Evolutionary conservation across 2,329 filamentous ascomycete species (phyloP).

Genomic region (Sordariomycetes sp.): DNA sequence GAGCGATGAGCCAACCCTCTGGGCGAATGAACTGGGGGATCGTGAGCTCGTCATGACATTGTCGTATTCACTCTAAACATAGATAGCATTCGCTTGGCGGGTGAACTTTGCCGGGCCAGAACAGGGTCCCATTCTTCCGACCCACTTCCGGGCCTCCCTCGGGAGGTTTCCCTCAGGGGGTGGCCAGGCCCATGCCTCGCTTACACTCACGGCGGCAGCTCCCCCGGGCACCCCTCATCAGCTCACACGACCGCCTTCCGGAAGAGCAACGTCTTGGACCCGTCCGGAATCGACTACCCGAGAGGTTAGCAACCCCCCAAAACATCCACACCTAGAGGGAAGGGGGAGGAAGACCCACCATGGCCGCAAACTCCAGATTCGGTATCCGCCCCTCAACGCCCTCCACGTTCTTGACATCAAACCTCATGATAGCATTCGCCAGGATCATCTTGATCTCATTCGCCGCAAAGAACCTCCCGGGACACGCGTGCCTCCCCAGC

Average conservation of each 20-base stretch:
- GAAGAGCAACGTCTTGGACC: conserved; percentile 2
- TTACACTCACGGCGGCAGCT: too few relatives aligned
- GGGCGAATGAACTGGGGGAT: too few relatives aligned
- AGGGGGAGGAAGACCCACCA: background rate
- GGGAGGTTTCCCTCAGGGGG: too few relatives aligned
- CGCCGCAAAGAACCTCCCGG: conserved; percentile 41
- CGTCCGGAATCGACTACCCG: background rate
- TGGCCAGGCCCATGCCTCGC: too few relatives aligned
- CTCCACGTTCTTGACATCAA: conserved; percentile 27
- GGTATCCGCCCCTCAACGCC: background rate
- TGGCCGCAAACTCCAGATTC: conserved; percentile 3
- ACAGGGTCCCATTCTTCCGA: too few relatives aligned
- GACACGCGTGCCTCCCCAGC: conserved; percentile 41
- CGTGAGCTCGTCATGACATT: too few relatives aligned
- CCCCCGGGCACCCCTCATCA: too few relatives aligned
- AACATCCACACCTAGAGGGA: background rate
- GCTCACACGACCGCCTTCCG: background rate
- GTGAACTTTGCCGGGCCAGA: too few relatives aligned
- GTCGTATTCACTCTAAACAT: too few relatives aligned
- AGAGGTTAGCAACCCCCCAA: background rate
- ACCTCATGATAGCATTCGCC: conserved; percentile 34
- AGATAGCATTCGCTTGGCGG: too few relatives aligned
- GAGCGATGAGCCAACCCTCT: too few relatives aligned
- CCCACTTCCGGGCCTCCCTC: too few relatives aligned
- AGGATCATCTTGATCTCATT: conserved; percentile 42